Evolutionary conservation across 208 protist species (phyloP).

Genomic region (Angomonas deanei): DNA sequence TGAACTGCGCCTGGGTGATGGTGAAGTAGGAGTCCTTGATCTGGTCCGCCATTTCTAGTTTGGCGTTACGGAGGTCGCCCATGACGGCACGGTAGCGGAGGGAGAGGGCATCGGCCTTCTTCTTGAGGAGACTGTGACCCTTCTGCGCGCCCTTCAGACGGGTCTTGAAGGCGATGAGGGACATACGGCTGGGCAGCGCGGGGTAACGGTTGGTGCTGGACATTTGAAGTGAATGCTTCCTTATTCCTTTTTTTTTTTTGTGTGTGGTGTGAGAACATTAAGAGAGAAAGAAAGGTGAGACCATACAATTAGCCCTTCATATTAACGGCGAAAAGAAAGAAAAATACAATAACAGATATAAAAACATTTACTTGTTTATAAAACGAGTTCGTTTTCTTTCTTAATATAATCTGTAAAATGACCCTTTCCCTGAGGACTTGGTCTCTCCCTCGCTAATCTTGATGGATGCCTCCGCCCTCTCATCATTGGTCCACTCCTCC

Average conservation of each 20-base stretch:
- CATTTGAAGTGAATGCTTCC: slow-evolving; percentile 23
- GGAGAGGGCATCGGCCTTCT: slow-evolving; percentile 99
- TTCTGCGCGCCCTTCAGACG: slow-evolving; percentile 96
- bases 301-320: slow-evolving; percentile 6
- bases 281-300: slow-evolving; percentile 10
- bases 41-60: slow-evolving; percentile 80
- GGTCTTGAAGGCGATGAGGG: slow-evolving; percentile 90
- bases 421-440: not conserved
- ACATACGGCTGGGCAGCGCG: slow-evolving; percentile 90
- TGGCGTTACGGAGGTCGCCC: slow-evolving; percentile 90
- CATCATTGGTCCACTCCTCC: slow-evolving; percentile 63
- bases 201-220: slow-evolving; percentile 81
- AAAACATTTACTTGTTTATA: not conserved
- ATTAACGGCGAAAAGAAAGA: not conserved
- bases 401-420: not conserved
- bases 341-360: not conserved
- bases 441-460: slow-evolving; percentile 11
- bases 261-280: not conserved
- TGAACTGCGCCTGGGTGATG: slow-evolving; percentile 95
- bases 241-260: slow-evolving; percentile 6
- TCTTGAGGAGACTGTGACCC: slow-evolving; percentile 99
- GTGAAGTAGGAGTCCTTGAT: slow-evolving; percentile 93
- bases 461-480: slow-evolving; percentile 35
- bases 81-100: slow-evolving; percentile 95
- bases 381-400: not conserved